Evolutionary conservation across 331 rosid genomes (phyloP), one percentile per base, ranked within the genome.

Genomic region (Acacia concinna): DNA sequence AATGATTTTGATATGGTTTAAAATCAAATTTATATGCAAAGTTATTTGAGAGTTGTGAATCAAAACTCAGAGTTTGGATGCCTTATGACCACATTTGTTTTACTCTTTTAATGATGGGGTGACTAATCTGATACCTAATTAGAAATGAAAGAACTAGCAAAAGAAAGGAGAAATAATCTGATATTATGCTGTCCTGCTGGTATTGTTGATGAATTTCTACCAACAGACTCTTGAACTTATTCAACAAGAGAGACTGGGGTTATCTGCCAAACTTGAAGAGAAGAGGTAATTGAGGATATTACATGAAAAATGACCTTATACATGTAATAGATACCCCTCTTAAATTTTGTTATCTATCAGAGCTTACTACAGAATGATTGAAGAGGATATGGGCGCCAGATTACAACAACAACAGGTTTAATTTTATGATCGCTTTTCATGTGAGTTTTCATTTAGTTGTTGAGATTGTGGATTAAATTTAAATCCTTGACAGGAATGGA

Each of bases 181-280:
- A 80, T 72, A 77, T 71, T 84, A 37, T 78, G 59, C 65, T 74
- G 66, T 76, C 54, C 46, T 75, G 71, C 82, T 73, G 78, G 41
- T 71, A 56, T 74, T 84, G 68, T 82, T 17, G 81, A 20, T 72
- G 66, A 73, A 70, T 82, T 65, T 86, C 76, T 71, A 68, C 65
- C 74, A 46, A 76, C 79, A 93, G 98, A 87, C 91, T 54, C 82
- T 89, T 87, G 93, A 85, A 82, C 96, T 95, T 79, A 88, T 90
- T 76, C 88, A 82, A 56, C 94, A 95, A 83, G 99, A 95, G 85
- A 87, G 73, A 82, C 78, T 77, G 72, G 79, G 85, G 68, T 84
- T 95, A 52, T 86, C 92, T 71, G 78, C 87, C 81, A 89, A 87
- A 87, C 88, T 81, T 64, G 80, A 43, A 46, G 90, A 89, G 83